Conservation (phyloP, 495 filamentous ascomycete species). For the Coniosporium apollinis region DNA sequence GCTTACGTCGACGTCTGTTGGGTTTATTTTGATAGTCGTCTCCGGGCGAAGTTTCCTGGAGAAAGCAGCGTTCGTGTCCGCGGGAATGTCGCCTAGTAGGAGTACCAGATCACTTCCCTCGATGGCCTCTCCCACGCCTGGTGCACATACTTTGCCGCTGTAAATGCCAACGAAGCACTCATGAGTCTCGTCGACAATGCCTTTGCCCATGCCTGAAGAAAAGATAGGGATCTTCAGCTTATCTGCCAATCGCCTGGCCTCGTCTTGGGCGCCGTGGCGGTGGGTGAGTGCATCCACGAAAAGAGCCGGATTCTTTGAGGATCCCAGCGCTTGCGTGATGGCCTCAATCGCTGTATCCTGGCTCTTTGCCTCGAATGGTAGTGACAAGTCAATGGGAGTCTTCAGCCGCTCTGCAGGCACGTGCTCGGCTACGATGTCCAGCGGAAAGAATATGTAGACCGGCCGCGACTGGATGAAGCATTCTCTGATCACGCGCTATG, state of each 20-base stretch:
- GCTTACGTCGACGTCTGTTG: constrained; percentile 16
- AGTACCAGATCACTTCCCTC: constrained; percentile 17
- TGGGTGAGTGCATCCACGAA: constrained; percentile 20
- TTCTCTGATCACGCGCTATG: constrained; percentile 21
- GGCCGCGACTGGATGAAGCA: constrained; percentile 21
- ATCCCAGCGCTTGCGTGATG: constrained; percentile 13
- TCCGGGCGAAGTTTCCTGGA: constrained; percentile 11
- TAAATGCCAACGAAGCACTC: constrained; percentile 19
- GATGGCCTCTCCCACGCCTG: constrained; percentile 11
- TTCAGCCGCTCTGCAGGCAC: constrained; percentile 15
- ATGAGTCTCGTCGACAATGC: constrained; percentile 21
- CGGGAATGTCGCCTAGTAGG: constrained; percentile 18
- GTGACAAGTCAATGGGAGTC: constrained; percentile 18
- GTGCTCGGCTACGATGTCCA: constrained; percentile 18
- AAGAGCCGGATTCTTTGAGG: constrained; percentile 18
- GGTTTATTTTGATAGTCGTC: constrained; percentile 16
- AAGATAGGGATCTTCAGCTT: constrained; percentile 16
- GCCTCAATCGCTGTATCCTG: constrained; percentile 16
- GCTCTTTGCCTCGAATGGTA: constrained; percentile 11
- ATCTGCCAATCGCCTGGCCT: constrained; percentile 14
- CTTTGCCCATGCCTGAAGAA: constrained; percentile 20
- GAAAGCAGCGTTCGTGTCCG: constrained; percentile 24
- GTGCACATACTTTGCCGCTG: constrained; percentile 14
- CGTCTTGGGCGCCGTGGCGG: constrained; percentile 15
- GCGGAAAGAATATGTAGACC: constrained; percentile 25